Conservation (phyloP, 202 grass and related monocot species). For the Saccharum hybrid region DNA sequence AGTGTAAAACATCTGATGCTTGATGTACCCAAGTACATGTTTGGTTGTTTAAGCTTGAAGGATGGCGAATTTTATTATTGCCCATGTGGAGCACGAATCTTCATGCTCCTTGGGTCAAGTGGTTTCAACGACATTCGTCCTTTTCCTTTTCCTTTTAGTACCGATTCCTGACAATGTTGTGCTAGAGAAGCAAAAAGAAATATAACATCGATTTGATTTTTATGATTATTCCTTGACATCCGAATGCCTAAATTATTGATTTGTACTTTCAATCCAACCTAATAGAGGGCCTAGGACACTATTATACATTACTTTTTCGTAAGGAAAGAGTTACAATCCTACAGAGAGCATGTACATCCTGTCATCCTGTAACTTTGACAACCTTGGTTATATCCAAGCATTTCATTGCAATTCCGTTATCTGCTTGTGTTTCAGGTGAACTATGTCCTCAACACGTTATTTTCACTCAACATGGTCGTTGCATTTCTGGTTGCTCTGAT, state of each 20-base stretch:
- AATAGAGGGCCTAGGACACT: neutral
- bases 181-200: neutral
- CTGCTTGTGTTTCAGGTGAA: constrained; percentile 65
- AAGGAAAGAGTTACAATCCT: neutral
- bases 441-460: constrained; percentile 81
- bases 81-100: neutral
- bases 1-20: too few species aligned
- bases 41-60: too few species aligned
- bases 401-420: constrained; percentile 38
- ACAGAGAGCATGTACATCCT: neutral
- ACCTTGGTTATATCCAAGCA: constrained; percentile 1
- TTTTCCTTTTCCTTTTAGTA: neutral
- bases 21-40: too few species aligned
- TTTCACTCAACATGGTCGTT: constrained; percentile 96
- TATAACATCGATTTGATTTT: neutral
- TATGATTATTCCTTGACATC: neutral
- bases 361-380: neutral
- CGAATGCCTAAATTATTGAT: neutral
- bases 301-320: neutral
- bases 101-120: neutral
- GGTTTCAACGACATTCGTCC: neutral
- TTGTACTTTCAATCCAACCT: constrained; percentile 1
- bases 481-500: constrained; percentile 84
- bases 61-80: too few species aligned
- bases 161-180: neutral